Evolutionary conservation across 1,139 yeast genomes (phyloP), one percentile per base, ranked within the genome.

Genomic region (Petasospora fabianii): DNA sequence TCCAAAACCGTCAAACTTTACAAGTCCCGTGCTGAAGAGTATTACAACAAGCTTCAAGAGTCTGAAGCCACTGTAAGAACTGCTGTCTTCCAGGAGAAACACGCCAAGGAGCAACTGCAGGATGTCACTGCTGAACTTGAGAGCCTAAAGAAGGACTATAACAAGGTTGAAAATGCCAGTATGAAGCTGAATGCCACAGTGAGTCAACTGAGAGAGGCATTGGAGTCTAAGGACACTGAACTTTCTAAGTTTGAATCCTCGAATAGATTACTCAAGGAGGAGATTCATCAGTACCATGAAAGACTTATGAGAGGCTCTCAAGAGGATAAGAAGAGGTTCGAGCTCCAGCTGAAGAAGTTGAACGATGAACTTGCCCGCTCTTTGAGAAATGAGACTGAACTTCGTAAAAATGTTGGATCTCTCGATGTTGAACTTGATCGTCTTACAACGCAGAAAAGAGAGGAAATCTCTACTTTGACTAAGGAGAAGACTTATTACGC

Each of bases 21-120:
- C 60, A 83, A 79, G 54, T 64, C 68, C 29, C 73, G 96, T 43
- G 79, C 95, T 13, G 92, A 85, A 34, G 86, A 83, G 49, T 84
- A 86, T 54, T 78, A 74, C 52, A 69, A 71, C 44, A 84, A 85
- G 51, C 66, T 88, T 27, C 95, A 87, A 53, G 73, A 77, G 43
- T 92, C 95, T 1, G 96, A 90, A 54, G 71, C 81, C 35, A 83
- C 87, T 2, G 77, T 84, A 2, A 67, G 73, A 34, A 73, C 78
- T 36, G 77, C 87, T 3, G 58, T 67, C 31, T 69, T 85, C 48
- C 78, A 82, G 14, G 90, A 83, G 55, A 72, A 72, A 36, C 61
- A 68, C 38, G 73, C 84, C 8, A 65, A 62, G 35, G 65, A 66
- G 28, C 88, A 86, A 50, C 65, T 81, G 42, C 61, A 64, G 17